Base-by-base conservation (phyloP, 2,329 filamentous ascomycete genomes). In the Parasarocladium wereldwijsianum region DNA sequence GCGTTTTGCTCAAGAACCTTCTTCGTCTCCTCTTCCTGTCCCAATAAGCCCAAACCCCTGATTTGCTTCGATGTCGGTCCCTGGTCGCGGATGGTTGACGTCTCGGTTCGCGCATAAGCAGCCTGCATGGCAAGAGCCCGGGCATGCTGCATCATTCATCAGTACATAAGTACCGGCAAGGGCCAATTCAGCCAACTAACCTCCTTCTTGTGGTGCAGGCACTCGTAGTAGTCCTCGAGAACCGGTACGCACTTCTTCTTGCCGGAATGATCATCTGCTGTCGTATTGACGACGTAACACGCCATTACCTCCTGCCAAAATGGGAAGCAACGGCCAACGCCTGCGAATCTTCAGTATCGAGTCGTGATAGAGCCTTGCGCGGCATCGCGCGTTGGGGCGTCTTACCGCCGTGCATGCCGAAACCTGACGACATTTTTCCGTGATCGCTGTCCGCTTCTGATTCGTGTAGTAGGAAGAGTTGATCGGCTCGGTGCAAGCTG, bases 221-320 rank as follows among this genome's bases (percentile, higher is more conserved):
- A 98, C 64, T 98, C 90, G 55, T 94, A 93, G 65, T 98, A 98
- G 54, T 98, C 90, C 55, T 98, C 90, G 41, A 96, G 66, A 4
- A 75, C 70, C 11, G 81, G 77, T 12, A 68, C 62, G 55, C 92
- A 98, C 61, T 93, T 93, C 57, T 76, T 79, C 64, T 86, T 90
- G 43, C 83, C 83, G 11, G 74, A 71, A 42, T 73, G 66, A 49
- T 86, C 79, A 33, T 87, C 80, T 40, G 78, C 64, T 40, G 68
- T 70, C 33, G 84, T 84, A 64, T 96, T 96, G 51, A 93, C 76
- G 37, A 94, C 85, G 57, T 98, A 98, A 73, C 90, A 98, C 47
- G 85, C 85, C 53, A 98, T 80, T 41, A 96, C 76, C 61, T 98
- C 90, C 63, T 98, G 90, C 90, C 90, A 98, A 73, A 94, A 98